phyloP scores from a whole-genome alignment of 345 rosid genomes.

The Odontarrhena argentea region DNA sequence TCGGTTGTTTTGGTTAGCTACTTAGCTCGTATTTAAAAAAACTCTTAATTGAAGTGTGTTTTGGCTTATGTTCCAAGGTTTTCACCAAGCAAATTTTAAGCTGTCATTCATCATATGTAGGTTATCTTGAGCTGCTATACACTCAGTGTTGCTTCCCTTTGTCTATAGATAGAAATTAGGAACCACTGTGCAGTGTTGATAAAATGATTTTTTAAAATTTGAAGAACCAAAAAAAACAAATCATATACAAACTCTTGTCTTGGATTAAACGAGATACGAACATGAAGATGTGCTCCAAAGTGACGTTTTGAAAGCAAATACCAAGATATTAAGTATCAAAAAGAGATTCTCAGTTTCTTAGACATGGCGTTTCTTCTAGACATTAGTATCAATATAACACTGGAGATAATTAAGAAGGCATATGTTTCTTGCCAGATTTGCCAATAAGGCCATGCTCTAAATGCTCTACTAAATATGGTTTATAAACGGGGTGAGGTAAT shows the following conservation, averaged over 20 bases:
- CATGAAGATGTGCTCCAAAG: conserved; percentile 24
- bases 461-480: no score
- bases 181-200: no score
- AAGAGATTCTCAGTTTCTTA: conserved; percentile 28
- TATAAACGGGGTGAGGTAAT: conserved; percentile 1
- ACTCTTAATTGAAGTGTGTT: no score
- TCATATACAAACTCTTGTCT: conserved; percentile 36
- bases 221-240: background rate
- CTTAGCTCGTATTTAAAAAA: no score
- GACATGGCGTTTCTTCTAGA: conserved; percentile 31
- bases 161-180: no score
- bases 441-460: no score
- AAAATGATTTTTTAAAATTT: background rate
- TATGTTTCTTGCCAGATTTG: conserved; percentile 31
- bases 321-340: conserved; percentile 29
- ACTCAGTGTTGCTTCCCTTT: no score
- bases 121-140: no score
- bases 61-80: no score
- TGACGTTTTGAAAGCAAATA: conserved; percentile 34
- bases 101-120: no score
- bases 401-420: conserved; percentile 29
- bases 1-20: no score
- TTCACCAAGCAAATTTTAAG: no score
- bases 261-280: conserved; percentile 27
- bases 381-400: conserved; percentile 29